A percentile compares a stretch with the other conserved stretches of the same genome.
phyloP scores from a whole-genome alignment of 2,329 filamentous ascomycete species.

The Ophiostoma tasmaniense region DNA sequence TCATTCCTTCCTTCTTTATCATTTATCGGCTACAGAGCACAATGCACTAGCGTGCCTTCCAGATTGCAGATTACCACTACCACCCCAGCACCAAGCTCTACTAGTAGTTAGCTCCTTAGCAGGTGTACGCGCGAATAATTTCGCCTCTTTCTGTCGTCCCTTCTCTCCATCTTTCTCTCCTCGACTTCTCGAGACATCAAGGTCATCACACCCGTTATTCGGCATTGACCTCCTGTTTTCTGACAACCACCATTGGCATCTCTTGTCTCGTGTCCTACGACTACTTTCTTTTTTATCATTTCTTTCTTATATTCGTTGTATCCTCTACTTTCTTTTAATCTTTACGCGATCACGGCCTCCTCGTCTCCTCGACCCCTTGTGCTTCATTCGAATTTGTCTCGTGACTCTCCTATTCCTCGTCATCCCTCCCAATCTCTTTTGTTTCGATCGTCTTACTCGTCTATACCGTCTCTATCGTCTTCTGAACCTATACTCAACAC shows the following conservation, averaged over 20 bases:
- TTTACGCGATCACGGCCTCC: not conserved
- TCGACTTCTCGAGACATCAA: not conserved
- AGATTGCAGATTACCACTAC: not conserved
- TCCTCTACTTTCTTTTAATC: not conserved
- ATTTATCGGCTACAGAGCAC: not conserved
- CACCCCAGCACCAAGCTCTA: not conserved
- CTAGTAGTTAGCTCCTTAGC: not conserved
- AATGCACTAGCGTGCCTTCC: not conserved
- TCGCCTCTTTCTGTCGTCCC: not conserved
- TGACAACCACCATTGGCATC: not conserved
- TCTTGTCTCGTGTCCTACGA: not conserved
- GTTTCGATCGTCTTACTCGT: too few species aligned
- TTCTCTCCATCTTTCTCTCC: not conserved
- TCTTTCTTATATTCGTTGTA: not conserved
- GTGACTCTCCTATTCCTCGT: not conserved
- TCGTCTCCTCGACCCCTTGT: not conserved
- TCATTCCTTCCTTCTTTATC: slow-evolving; percentile 2
- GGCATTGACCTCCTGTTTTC: not conserved
- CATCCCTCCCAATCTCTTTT: not conserved
- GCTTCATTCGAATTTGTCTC: not conserved
- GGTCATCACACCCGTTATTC: not conserved
- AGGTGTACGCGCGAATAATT: not conserved
- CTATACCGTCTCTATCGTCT: not conserved
- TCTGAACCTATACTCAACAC: not conserved
- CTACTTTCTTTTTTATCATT: not conserved